A percentile compares a stretch with the other conserved stretches of the same genome.
These are phyloP conservation scores for Calocybe indica DNA, from an alignment of 768 basidiomycete genomes.

Conservation along the genomic window DNA sequence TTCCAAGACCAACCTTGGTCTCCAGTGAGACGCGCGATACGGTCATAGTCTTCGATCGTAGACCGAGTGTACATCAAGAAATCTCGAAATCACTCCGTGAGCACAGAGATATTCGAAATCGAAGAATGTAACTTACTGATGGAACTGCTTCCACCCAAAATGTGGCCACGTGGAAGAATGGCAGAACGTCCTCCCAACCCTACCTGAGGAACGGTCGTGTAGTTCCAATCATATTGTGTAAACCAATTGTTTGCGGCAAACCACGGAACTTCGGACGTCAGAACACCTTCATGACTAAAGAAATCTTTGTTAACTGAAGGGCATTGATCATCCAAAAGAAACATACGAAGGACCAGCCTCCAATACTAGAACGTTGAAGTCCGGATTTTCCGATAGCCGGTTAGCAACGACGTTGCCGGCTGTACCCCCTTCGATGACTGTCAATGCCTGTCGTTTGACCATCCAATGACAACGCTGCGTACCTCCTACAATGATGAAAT, in stretches of 20 bases:
- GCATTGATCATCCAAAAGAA: not conserved
- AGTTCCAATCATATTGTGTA: conserved; percentile 9
- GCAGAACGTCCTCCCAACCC: conserved; percentile 15
- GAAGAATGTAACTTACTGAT: conserved; percentile 10
- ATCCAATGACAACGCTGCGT: not conserved
- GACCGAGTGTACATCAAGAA: conserved; percentile 18
- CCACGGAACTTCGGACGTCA: conserved; percentile 3
- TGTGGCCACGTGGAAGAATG: conserved; percentile 15
- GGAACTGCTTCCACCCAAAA: conserved; percentile 26
- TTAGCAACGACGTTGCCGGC: conserved; percentile 8
- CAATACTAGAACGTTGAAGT: conserved; percentile 4
- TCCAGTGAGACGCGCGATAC: conserved; percentile 15
- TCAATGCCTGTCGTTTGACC: not conserved
- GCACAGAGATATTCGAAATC: not conserved
- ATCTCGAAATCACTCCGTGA: conserved; percentile 6
- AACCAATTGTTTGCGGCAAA: not conserved
- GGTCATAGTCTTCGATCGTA: conserved; percentile 19
- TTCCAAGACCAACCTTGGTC: conserved; percentile 25
- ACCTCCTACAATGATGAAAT: conserved; percentile 9
- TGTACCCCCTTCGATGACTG: conserved; percentile 1
- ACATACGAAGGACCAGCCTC: conserved; percentile 10
- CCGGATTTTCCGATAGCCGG: conserved; percentile 6
- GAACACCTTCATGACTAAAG: conserved; percentile 2
- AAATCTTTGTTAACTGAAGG: not conserved
- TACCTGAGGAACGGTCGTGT: conserved; percentile 10